Evolutionary conservation across 768 basidiomycete species (phyloP).

Genomic region (Leccinum pellstonianum): DNA sequence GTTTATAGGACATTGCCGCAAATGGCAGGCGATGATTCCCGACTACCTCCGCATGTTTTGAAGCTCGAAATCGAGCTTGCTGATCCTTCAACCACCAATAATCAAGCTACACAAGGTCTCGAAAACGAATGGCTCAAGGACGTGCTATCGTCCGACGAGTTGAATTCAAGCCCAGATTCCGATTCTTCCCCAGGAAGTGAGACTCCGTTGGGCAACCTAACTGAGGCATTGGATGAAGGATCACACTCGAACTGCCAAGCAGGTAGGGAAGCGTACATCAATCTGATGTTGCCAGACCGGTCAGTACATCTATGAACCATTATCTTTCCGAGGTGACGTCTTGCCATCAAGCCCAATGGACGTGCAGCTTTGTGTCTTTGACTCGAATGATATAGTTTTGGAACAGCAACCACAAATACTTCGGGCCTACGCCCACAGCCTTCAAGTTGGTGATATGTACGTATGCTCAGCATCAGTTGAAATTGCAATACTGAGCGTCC

Average conservation of each 20-base stretch:
- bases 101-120: background rate
- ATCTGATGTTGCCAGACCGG: conserved; percentile 62
- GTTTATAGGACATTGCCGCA: conserved; percentile 42
- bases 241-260: conserved; percentile 31
- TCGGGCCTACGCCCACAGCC: conserved; percentile 38
- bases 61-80: conserved; percentile 41
- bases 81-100: background rate
- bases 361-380: conserved; percentile 46
- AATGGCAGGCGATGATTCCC: conserved; percentile 4
- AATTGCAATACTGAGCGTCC: conserved; percentile 7
- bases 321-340: conserved; percentile 11
- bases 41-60: conserved; percentile 27
- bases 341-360: conserved; percentile 50
- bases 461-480: conserved; percentile 18
- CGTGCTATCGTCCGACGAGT: background rate
- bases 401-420: conserved; percentile 42
- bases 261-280: conserved; percentile 39
- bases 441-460: conserved; percentile 41
- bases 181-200: background rate
- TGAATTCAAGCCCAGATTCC: background rate
- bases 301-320: conserved; percentile 22
- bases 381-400: conserved; percentile 28
- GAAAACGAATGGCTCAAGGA: background rate
- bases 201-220: background rate
- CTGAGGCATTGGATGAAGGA: background rate